A percentile compares a stretch with the other conserved stretches of the same genome.
These are phyloP conservation scores for Prunus yedoensis DNA, from an alignment of 331 rosid genomes.

Conservation along the genomic window DNA sequence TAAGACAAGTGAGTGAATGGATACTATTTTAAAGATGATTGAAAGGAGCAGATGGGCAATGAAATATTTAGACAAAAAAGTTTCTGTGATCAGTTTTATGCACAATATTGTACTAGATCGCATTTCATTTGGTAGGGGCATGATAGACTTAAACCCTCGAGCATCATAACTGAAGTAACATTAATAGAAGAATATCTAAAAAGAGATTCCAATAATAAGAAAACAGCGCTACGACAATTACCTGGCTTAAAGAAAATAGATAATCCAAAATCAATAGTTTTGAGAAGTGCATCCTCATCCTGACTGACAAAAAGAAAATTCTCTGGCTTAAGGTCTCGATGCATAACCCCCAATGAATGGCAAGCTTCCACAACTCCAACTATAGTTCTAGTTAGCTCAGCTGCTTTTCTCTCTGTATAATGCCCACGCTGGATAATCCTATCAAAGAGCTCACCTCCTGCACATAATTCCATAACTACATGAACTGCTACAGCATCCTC, in stretches of 20 bases:
- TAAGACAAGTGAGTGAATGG: neutral
- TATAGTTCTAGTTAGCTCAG: slow-evolving; percentile 85
- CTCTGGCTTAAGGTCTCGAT: slow-evolving; percentile 96
- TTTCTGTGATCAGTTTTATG: neutral
- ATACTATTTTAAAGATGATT: neutral
- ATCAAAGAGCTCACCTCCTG: slow-evolving; percentile 98
- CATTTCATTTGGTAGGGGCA: neutral
- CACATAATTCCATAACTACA: slow-evolving; percentile 97
- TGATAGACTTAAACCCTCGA: slow-evolving; percentile 2
- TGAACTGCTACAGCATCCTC: slow-evolving; percentile 94
- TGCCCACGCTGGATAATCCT: slow-evolving; percentile 93
- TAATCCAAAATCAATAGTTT: slow-evolving; percentile 94
- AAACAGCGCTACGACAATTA: slow-evolving; percentile 26
- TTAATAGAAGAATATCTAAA: neutral
- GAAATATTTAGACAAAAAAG: neutral
- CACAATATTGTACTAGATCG: neutral
- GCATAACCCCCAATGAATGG: slow-evolving; percentile 95
- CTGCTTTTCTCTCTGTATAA: slow-evolving; percentile 91
- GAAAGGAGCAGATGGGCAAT: neutral
- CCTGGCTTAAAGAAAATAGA: slow-evolving; percentile 98
- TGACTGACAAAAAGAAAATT: slow-evolving; percentile 86
- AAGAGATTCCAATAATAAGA: neutral
- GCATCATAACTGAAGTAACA: neutral
- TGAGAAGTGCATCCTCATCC: slow-evolving; percentile 93
- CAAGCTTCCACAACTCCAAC: slow-evolving; percentile 97